These are phyloP conservation scores for Russula brevipes DNA, from an alignment of 768 basidiomycete species.

Conservation along the genomic window DNA sequence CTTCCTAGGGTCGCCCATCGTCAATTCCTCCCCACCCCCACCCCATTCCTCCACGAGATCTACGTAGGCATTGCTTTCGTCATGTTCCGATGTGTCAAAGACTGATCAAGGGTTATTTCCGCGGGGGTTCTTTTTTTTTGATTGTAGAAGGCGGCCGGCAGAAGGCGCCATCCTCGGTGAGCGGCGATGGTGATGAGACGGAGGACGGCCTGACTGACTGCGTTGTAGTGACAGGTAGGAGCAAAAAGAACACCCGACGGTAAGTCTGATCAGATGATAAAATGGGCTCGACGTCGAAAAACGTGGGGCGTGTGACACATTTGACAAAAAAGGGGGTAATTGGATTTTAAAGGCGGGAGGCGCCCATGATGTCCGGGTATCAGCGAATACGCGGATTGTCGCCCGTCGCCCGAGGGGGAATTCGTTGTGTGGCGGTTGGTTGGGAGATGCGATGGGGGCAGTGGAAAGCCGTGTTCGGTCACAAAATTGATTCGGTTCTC, in stretches of 20 bases:
- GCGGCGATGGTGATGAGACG: background rate
- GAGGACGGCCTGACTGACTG: background rate
- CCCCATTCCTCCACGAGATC: background rate
- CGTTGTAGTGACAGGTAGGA: conserved; percentile 4
- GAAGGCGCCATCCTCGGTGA: conserved; percentile 15
- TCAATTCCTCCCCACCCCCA: background rate
- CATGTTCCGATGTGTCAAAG: conserved; percentile 7
- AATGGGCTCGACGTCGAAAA: conserved; percentile 35
- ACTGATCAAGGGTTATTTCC: conserved; percentile 15
- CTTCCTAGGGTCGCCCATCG: background rate
- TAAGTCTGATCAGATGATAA: conserved; percentile 25
- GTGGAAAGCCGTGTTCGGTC: conserved; percentile 2
- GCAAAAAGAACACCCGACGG: background rate
- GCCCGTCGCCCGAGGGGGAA: conserved; percentile 15
- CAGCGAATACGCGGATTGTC: conserved; percentile 9
- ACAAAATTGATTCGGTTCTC: conserved; percentile 5
- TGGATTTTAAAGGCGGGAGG: conserved; percentile 2
- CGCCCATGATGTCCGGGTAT: conserved; percentile 20
- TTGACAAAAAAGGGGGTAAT: conserved; percentile 13
- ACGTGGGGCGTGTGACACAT: conserved; percentile 42
- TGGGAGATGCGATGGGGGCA: background rate
- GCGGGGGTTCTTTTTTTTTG: conserved; percentile 1
- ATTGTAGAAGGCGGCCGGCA: conserved; percentile 12
- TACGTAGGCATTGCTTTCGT: conserved; percentile 7
- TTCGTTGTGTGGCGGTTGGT: conserved; percentile 11